Evolutionary conservation across 768 basidiomycete genomes (phyloP).

Genomic region (Podaxis sp.): DNA sequence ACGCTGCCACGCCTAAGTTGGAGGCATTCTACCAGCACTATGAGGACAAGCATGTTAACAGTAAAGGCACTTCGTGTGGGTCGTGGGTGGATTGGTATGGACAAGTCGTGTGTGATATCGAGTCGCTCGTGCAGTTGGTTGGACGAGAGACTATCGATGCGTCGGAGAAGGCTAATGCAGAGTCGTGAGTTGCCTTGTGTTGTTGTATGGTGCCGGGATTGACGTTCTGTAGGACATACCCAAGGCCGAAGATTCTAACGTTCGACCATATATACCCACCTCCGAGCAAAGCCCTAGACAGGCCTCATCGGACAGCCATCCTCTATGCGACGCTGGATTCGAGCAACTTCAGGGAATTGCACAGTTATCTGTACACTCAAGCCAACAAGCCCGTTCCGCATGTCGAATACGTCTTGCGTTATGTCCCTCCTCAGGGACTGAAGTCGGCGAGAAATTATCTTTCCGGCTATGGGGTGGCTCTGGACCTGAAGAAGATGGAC

Average conservation of each 20-base stretch:
- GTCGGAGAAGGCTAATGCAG: conserved; percentile 21
- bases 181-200: conserved; percentile 25
- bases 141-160: conserved; percentile 49
- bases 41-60: conserved; percentile 29
- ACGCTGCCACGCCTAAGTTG: conserved; percentile 76
- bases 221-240: conserved; percentile 24
- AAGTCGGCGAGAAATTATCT: conserved; percentile 43
- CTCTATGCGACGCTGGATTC: conserved; percentile 74
- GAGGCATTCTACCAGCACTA: conserved; percentile 85
- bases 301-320: conserved; percentile 64
- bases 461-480: conserved; percentile 87
- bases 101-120: conserved; percentile 62
- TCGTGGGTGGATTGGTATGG: conserved; percentile 91
- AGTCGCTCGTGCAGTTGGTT: conserved; percentile 53
- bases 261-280: conserved; percentile 77
- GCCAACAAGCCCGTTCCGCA: conserved; percentile 41
- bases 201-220: not conserved
- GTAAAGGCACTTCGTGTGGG: conserved; percentile 42
- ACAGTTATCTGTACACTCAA: conserved; percentile 57
- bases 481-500: conserved; percentile 97
- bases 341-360: conserved; percentile 66
- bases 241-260: conserved; percentile 52
- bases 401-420: conserved; percentile 77
- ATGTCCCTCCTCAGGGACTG: conserved; percentile 42
- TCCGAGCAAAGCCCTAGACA: conserved; percentile 39